These are phyloP conservation scores for Penicillium sp. DNA, from an alignment of 2,329 filamentous ascomycete species.

Conservation along the genomic window DNA sequence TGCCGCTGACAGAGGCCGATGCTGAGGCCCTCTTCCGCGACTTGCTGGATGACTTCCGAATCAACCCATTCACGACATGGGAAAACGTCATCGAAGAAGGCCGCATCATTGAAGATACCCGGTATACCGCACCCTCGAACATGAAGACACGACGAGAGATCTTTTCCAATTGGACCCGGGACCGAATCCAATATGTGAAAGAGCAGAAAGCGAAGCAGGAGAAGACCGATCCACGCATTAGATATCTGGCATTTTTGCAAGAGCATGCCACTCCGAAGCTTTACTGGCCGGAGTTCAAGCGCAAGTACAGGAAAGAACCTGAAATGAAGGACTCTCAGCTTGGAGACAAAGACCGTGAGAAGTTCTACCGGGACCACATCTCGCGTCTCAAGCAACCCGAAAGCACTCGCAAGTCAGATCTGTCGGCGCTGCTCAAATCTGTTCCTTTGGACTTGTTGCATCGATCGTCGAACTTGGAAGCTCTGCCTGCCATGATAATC, in stretches of 20 bases:
- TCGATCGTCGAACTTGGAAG: conserved; percentile 38
- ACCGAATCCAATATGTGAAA: conserved; percentile 70
- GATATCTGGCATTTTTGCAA: conserved; percentile 78
- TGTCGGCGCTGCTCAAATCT: conserved; percentile 46
- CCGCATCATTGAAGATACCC: conserved; percentile 75
- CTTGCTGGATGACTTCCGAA: conserved; percentile 74
- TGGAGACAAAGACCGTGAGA: conserved; percentile 50
- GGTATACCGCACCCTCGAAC: conserved; percentile 79
- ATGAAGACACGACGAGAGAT: conserved; percentile 78
- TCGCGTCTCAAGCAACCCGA: conserved; percentile 47
- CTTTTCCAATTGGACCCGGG: conserved; percentile 79
- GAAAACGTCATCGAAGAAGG: conserved; percentile 83
- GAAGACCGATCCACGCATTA: conserved; percentile 77
- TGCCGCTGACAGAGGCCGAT: conserved; percentile 71
- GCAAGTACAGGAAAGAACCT: conserved; percentile 80
- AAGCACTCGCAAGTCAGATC: conserved; percentile 46
- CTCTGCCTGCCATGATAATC: conserved; percentile 42
- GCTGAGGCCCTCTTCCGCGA: conserved; percentile 77
- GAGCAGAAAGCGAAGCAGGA: conserved; percentile 71
- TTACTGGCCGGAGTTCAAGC: conserved; percentile 95
- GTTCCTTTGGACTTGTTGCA: conserved; percentile 42
- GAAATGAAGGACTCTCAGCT: conserved; percentile 60
- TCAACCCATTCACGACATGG: conserved; percentile 89
- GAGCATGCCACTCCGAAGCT: conserved; percentile 82
- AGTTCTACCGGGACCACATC: conserved; percentile 49